Evolutionary conservation across 2,329 filamentous ascomycete species (phyloP).

Genomic region (Aspergillus terreus): DNA sequence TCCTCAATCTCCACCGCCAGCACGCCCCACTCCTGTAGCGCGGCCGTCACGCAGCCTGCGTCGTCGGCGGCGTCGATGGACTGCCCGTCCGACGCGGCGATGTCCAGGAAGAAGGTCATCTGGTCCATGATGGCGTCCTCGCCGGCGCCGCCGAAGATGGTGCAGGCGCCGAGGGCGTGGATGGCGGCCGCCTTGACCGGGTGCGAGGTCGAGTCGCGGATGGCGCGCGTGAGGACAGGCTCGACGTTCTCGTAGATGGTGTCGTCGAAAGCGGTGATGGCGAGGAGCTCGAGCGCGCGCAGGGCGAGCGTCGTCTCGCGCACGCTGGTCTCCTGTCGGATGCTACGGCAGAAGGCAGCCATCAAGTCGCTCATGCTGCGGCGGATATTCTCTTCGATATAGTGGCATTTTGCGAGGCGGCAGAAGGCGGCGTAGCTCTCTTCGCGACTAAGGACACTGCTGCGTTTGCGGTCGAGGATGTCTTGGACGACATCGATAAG

Average conservation of each 20-base stretch:
- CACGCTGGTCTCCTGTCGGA: conserved; percentile 65
- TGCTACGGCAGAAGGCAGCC: conserved; percentile 63
- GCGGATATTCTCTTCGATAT: conserved; percentile 60
- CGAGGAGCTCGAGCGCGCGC: conserved; percentile 67
- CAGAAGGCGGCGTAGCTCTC: conserved; percentile 59
- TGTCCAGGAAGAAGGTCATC: conserved; percentile 72
- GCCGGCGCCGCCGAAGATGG: conserved; percentile 71
- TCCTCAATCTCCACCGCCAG: conserved; percentile 75
- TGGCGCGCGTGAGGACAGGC: conserved; percentile 56
- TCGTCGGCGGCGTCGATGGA: conserved; percentile 69
- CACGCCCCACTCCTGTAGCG: conserved; percentile 75
- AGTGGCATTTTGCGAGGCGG: conserved; percentile 65
- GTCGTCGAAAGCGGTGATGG: conserved; percentile 64
- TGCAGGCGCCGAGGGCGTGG: conserved; percentile 67
- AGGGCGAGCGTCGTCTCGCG: conserved; percentile 68
- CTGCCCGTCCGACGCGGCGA: conserved; percentile 74
- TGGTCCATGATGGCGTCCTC: conserved; percentile 65
- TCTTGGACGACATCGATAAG: conserved; percentile 66
- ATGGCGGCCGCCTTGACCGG: conserved; percentile 67
- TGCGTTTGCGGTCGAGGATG: conserved; percentile 73
- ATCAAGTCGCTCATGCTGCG: conserved; percentile 59
- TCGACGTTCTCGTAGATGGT: conserved; percentile 62
- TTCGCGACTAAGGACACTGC: conserved; percentile 68
- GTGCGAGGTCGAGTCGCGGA: conserved; percentile 64
- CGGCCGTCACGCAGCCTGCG: conserved; percentile 66